Conservation (phyloP, 106 monocot species). For the Allium cepa region DNA sequence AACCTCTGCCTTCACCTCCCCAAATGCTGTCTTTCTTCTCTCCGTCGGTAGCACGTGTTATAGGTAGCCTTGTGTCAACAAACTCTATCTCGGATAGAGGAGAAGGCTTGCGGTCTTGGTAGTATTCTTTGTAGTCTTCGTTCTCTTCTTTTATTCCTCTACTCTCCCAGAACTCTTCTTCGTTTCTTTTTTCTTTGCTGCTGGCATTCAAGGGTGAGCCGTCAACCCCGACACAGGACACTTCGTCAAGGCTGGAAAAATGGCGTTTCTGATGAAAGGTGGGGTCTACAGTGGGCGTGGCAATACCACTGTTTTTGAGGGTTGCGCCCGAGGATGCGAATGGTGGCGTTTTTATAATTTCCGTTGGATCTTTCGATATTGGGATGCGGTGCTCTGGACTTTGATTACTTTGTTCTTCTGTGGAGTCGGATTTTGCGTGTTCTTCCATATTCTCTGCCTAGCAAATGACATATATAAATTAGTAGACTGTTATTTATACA, state of each 20-base stretch:
- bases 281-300: conserved; percentile 11
- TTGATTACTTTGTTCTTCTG: neutral
- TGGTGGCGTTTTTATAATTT: conserved; percentile 13
- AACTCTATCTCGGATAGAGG: conserved; percentile 42
- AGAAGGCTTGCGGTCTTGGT: conserved; percentile 49
- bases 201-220: conserved; percentile 1
- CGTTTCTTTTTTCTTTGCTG: neutral
- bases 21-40: conserved; percentile 6
- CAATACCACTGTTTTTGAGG: conserved; percentile 12
- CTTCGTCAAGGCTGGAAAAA: conserved; percentile 12
- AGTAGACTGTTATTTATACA: too few relatives aligned
- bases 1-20: conserved; percentile 5
- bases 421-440: neutral
- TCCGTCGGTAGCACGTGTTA: conserved; percentile 21
- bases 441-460: too few relatives aligned
- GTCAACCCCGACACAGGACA: conserved; percentile 29
- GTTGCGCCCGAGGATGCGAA: conserved; percentile 28
- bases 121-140: conserved; percentile 38
- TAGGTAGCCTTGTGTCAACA: conserved; percentile 50
- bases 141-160: neutral
- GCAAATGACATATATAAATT: too few relatives aligned
- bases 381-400: neutral
- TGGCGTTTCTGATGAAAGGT: conserved; percentile 50
- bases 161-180: neutral
- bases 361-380: neutral